Percentiles rank a stretch among this genome's conserved stretches.
These are phyloP conservation scores for Mycena maculata DNA, from an alignment of 768 basidiomycete species.

Conservation along the genomic window DNA sequence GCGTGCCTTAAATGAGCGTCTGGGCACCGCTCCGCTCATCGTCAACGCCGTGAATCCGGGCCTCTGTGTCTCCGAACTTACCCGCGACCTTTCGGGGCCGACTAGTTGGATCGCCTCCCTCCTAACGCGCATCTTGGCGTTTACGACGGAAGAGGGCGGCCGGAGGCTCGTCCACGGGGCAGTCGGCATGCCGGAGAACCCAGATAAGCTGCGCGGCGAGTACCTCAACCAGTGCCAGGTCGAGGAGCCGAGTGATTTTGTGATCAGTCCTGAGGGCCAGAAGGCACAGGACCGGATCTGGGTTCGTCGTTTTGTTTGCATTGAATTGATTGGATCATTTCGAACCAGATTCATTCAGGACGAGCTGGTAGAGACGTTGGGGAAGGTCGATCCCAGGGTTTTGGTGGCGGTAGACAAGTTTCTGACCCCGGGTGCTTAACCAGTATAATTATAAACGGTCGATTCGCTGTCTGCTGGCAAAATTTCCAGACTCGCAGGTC, in stretches of 20 bases:
- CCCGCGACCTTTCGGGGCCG: background rate
- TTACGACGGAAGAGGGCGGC: conserved; percentile 38
- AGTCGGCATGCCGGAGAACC: conserved; percentile 2
- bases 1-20: conserved; percentile 47
- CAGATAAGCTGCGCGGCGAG: conserved; percentile 28
- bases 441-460: too few species aligned
- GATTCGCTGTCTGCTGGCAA: too few species aligned
- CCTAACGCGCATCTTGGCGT: conserved; percentile 25
- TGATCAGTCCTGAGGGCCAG: conserved; percentile 22
- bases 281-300: conserved; percentile 34
- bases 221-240: conserved; percentile 27
- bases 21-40: conserved; percentile 44
- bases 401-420: conserved; percentile 27
- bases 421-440: too few species aligned
- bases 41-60: conserved; percentile 56
- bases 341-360: conserved; percentile 3
- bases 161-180: conserved; percentile 34
- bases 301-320: conserved; percentile 10
- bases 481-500: too few species aligned
- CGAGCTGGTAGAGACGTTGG: conserved; percentile 38
- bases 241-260: conserved; percentile 37
- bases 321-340: background rate
- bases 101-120: background rate
- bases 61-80: conserved; percentile 48
- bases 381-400: conserved; percentile 35